Base-by-base conservation (phyloP, 495 filamentous ascomycete genomes). In the Penicillium mononematosum region DNA sequence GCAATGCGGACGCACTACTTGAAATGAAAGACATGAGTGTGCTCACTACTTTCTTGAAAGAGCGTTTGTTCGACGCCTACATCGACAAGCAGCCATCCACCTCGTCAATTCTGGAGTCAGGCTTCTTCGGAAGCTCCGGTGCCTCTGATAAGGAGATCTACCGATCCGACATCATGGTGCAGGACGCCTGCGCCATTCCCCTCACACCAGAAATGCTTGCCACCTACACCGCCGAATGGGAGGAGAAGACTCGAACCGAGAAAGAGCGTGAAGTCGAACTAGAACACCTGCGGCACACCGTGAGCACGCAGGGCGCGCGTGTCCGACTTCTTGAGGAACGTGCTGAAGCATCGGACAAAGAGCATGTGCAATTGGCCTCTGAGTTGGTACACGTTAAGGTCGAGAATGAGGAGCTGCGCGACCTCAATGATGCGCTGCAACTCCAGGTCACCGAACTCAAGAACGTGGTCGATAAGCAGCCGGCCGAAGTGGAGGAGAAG, bases 71-170 rank as follows among this genome's bases (percentile, higher is more conserved):
- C 55, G 94, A 99, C 70, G 90, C 89, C 43, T 99, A 99, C 67
- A 96, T 98, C 53, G 94, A 99, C 70, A 86, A 91, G 62, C 83
- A 90, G 8, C 94, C 94, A 0, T 92, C 91, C 2, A 83, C 91
- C 17, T 87, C 82, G 32, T 95, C 90, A 6, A 87, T 98, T 41
- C 84, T 97, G 27, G 94, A 99, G 70, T 94, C 90, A 45, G 94
- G 94, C 31, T 99, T 99, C 79, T 99, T 99, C 65, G 94, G 94
- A 42, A 92, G 88, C 71, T 89, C 90, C 20, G 91, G 86, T 20
- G 89, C 87, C 60, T 83, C 88, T 12, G 94, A 99, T 66, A 97
- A 96, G 70, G 94, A 96, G 61, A 80, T 98, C 11, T 99, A 99
- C 69, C 86, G 92, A 22, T 93, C 95, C 12, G 95, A 99, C 67